These are phyloP conservation scores for Fomitopsis betulina DNA, from an alignment of 1,284 basidiomycete species.

Conservation along the genomic window DNA sequence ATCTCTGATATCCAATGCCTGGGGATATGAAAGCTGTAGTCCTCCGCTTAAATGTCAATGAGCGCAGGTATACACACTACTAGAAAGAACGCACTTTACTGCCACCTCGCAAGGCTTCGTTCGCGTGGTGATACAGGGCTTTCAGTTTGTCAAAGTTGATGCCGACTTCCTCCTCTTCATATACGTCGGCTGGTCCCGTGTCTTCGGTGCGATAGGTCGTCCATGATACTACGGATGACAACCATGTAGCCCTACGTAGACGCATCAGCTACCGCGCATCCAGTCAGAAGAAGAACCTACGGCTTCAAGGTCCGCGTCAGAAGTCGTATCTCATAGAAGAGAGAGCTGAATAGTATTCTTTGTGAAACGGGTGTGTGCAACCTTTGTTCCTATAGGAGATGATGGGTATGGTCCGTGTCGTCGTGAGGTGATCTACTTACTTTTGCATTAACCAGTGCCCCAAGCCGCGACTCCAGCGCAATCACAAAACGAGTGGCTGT, in stretches of 20 bases:
- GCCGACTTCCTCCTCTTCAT: slow-evolving; percentile 38
- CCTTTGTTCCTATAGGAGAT: slow-evolving; percentile 43
- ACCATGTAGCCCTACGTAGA: slow-evolving; percentile 49
- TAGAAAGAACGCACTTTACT: slow-evolving; percentile 34
- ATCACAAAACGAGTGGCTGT: slow-evolving; percentile 44
- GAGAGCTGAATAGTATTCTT: slow-evolving; percentile 48
- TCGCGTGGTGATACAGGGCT: slow-evolving; percentile 46
- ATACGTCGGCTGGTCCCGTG: slow-evolving; percentile 29
- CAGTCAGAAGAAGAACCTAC: slow-evolving; percentile 35
- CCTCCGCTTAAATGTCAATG: slow-evolving; percentile 10
- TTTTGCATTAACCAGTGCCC: slow-evolving; percentile 56
- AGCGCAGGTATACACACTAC: neutral
- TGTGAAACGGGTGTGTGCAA: slow-evolving; percentile 47
- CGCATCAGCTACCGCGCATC: neutral
- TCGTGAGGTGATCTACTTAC: slow-evolving; percentile 28
- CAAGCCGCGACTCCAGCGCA: slow-evolving; percentile 54
- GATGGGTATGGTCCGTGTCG: neutral
- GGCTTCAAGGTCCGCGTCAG: slow-evolving; percentile 55
- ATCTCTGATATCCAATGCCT: slow-evolving; percentile 21
- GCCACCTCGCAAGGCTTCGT: slow-evolving; percentile 37
- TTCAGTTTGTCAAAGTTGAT: slow-evolving; percentile 40
- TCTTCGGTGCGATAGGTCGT: slow-evolving; percentile 33
- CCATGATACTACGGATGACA: slow-evolving; percentile 51
- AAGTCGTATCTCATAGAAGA: slow-evolving; percentile 60
- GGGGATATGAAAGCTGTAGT: slow-evolving; percentile 27